A percentile compares a stretch with the other conserved stretches of the same genome.
Evolutionary conservation across 805 yeast genomes (phyloP).

Genomic region (Schwanniomyces occidentalis): DNA sequence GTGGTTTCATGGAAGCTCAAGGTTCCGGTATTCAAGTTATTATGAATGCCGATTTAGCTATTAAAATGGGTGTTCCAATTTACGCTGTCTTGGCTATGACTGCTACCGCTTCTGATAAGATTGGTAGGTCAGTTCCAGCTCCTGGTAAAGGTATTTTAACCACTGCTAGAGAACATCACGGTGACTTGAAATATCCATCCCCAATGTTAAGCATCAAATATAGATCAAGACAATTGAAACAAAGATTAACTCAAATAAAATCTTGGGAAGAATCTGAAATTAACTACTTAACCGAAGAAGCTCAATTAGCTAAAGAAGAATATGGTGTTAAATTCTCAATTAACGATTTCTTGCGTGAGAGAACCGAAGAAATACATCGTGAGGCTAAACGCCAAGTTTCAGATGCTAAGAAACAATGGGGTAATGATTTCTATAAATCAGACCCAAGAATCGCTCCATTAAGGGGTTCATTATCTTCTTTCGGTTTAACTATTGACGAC

Average conservation of each 20-base stretch:
- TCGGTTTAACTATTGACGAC: conserved; percentile 91
- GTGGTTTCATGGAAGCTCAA: conserved; percentile 99
- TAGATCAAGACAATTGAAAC: conserved; percentile 87
- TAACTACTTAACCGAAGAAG: conserved; percentile 69
- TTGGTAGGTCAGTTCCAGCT: conserved; percentile 98
- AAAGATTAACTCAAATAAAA: conserved; percentile 74
- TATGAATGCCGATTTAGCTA: conserved; percentile 92
- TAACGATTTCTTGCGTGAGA: conserved; percentile 64
- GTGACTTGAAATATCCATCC: conserved; percentile 73
- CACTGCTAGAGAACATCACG: conserved; percentile 92
- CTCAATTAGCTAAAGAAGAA: conserved; percentile 52
- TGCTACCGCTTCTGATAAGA: conserved; percentile 97
- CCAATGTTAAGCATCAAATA: conserved; percentile 86
- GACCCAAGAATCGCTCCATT: conserved; percentile 96
- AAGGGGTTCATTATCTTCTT: conserved; percentile 95
- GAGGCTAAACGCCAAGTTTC: conserved; percentile 83
- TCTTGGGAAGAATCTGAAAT: conserved; percentile 85
- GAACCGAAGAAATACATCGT: conserved; percentile 81
- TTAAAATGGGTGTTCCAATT: conserved; percentile 98
- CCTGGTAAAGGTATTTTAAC: conserved; percentile 99
- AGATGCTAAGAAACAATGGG: conserved; percentile 91
- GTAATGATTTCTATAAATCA: conserved; percentile 87
- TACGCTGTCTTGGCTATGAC: conserved; percentile 93
- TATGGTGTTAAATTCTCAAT: conserved; percentile 49
- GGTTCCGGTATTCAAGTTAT: conserved; percentile 98